Evolutionary conservation across 2,329 filamentous ascomycete genomes (phyloP).

Genomic region (Aspergillus pseudoglaucus): DNA sequence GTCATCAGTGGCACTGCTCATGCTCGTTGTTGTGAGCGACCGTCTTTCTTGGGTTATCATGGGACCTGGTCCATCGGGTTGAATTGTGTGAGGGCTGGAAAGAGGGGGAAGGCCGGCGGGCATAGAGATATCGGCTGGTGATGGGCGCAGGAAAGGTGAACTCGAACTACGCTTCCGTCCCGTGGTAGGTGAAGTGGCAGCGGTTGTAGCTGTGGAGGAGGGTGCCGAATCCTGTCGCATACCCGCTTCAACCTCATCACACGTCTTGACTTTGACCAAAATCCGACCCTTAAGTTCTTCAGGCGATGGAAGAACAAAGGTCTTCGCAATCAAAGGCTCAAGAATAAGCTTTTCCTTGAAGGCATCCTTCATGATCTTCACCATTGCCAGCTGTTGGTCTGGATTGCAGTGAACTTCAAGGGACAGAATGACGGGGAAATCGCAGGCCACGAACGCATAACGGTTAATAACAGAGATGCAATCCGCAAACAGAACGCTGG

Average conservation of each 20-base stretch:
- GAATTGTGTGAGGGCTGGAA: conserved; percentile 49
- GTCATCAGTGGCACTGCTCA: conserved; percentile 64
- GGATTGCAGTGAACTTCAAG: conserved; percentile 89
- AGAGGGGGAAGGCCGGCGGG: conserved; percentile 45
- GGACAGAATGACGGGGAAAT: conserved; percentile 86
- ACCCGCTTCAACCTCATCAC: conserved; percentile 49
- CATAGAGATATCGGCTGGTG: conserved; percentile 52
- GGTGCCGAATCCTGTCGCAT: conserved; percentile 36
- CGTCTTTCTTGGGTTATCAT: conserved; percentile 47
- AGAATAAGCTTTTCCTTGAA: conserved; percentile 76
- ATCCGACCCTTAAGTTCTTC: conserved; percentile 78
- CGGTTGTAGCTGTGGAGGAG: conserved; percentile 24
- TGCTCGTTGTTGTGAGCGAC: conserved; percentile 49
- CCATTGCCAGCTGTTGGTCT: conserved; percentile 80
- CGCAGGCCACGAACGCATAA: conserved; percentile 84
- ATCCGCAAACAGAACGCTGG: conserved; percentile 80
- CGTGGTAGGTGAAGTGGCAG: conserved; percentile 6
- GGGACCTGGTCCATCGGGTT: conserved; percentile 38
- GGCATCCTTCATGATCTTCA: conserved; percentile 75
- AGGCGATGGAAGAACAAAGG: conserved; percentile 69
- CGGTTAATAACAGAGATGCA: conserved; percentile 90
- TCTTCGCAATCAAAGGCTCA: conserved; percentile 64
- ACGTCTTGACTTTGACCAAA: conserved; percentile 89
- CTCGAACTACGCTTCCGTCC: conserved; percentile 64
- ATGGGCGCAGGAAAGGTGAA: conserved; percentile 64